These are phyloP conservation scores for Tricharina praecox DNA, from an alignment of 495 filamentous ascomycete genomes.

Conservation along the genomic window DNA sequence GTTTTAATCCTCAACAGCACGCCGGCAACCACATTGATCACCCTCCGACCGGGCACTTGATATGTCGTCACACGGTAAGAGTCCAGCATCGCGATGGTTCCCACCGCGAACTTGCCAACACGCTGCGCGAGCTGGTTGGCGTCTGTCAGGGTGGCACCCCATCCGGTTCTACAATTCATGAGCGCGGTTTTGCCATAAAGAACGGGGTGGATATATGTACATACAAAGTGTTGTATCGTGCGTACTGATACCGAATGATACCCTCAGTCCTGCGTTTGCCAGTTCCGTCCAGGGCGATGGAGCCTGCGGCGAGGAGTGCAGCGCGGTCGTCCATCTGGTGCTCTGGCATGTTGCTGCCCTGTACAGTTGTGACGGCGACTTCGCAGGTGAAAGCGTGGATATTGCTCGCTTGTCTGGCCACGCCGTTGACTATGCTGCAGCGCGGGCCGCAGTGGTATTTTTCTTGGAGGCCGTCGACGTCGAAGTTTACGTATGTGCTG, in stretches of 20 bases:
- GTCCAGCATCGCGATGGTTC: conserved; percentile 2
- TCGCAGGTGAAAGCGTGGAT: neutral
- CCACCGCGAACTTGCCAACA: neutral
- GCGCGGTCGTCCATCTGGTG: neutral
- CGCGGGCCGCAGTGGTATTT: neutral
- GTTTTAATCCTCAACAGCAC: neutral
- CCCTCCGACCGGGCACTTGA: neutral
- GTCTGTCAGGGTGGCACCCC: neutral
- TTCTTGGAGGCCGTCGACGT: neutral
- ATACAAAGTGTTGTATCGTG: neutral
- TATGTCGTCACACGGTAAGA: neutral
- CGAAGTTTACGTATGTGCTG: conserved; percentile 5
- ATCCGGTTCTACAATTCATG: neutral
- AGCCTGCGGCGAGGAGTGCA: neutral
- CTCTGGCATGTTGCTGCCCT: neutral
- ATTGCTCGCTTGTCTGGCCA: neutral
- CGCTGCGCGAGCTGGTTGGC: neutral
- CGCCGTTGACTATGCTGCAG: neutral
- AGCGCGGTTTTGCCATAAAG: too few species aligned
- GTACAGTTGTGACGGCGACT: neutral
- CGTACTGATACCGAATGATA: neutral
- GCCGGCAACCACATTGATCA: neutral
- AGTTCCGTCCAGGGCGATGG: neutral
- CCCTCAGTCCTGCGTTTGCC: too few species aligned
- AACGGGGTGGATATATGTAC: too few species aligned